These are phyloP conservation scores for Aethionema arabicum DNA, from an alignment of 345 rosid genomes.

Conservation along the genomic window DNA sequence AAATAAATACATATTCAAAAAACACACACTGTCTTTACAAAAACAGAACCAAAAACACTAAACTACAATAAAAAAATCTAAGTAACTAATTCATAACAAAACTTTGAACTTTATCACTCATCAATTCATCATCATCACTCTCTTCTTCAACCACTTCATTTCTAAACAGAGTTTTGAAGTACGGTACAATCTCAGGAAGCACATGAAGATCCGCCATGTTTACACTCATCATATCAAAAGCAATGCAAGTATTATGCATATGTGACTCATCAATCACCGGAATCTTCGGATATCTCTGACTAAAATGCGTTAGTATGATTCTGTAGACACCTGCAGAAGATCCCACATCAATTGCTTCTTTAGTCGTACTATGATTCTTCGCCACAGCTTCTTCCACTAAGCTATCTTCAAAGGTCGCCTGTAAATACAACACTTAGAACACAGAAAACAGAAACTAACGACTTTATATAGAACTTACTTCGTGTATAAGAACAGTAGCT, in stretches of 20 bases:
- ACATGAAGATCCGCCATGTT: constrained; percentile 82
- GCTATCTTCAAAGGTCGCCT: constrained; percentile 96
- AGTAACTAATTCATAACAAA: constrained; percentile 26
- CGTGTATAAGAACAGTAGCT: constrained; percentile 90
- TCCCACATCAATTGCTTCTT: constrained; percentile 90
- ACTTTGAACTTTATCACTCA: constrained; percentile 32
- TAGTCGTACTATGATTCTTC: constrained; percentile 92
- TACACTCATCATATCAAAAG: constrained; percentile 91
- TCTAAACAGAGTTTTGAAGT: constrained; percentile 76
- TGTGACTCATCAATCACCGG: constrained; percentile 76
- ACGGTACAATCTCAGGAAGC: constrained; percentile 82
- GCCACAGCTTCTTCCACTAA: constrained; percentile 90
- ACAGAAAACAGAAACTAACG: too few relatives aligned
- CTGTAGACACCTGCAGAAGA: constrained; percentile 67
- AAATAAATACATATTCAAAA: neutral
- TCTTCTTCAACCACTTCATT: constrained; percentile 57
- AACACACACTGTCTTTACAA: neutral
- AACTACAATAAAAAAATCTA: too few relatives aligned
- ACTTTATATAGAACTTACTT: constrained; percentile 32
- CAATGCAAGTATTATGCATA: constrained; percentile 93
- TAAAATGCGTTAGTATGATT: constrained; percentile 89
- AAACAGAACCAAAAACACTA: constrained; percentile 25
- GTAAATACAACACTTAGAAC: neutral
- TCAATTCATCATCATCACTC: constrained; percentile 41
- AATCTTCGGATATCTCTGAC: constrained; percentile 94